phyloP scores from a whole-genome alignment of 2,329 filamentous ascomycete genomes.

The Alternaria gansuensis region DNA sequence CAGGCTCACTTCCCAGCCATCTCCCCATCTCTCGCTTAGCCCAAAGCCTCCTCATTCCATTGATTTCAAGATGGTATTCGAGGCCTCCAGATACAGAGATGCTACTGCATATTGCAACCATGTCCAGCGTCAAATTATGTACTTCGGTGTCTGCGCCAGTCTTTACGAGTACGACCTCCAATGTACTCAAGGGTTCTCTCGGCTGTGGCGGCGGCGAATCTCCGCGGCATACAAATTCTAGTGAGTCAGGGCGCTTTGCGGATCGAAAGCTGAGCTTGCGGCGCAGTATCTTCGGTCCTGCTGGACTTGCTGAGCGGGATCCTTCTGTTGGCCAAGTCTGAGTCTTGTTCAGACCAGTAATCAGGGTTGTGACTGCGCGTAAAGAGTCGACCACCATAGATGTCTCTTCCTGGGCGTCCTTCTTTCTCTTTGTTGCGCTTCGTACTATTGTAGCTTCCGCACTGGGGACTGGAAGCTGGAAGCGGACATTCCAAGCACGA shows the following conservation, averaged over 20 bases:
- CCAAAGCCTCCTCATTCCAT: slow-evolving; percentile 33
- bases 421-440: slow-evolving; percentile 35
- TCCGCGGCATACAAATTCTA: slow-evolving; percentile 21
- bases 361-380: slow-evolving; percentile 24
- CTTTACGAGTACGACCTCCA: slow-evolving; percentile 41
- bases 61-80: slow-evolving; percentile 37
- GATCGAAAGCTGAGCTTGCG: slow-evolving; percentile 21
- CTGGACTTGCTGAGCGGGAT: slow-evolving; percentile 12
- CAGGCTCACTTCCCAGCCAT: slow-evolving; percentile 39
- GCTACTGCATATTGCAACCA: slow-evolving; percentile 32
- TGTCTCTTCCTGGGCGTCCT: slow-evolving; percentile 33
- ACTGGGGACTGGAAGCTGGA: slow-evolving; percentile 39
- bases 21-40: slow-evolving; percentile 33
- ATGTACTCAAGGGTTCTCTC: slow-evolving; percentile 27
- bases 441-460: slow-evolving; percentile 26
- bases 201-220: slow-evolving; percentile 3
- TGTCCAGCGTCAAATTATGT: slow-evolving; percentile 28
- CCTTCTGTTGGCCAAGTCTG: slow-evolving; percentile 1
- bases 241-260: slow-evolving; percentile 13
- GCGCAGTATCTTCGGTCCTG: slow-evolving; percentile 9
- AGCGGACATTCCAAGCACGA: slow-evolving; percentile 28
- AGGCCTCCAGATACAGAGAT: slow-evolving; percentile 34
- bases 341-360: slow-evolving; percentile 12
- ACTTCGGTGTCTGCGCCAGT: slow-evolving; percentile 27
- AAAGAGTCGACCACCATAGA: slow-evolving; percentile 30